A percentile compares a stretch with the other conserved stretches of the same genome.
Evolutionary conservation across 129 eudicot genomes (phyloP).

Genomic region (Escallonia rubra): DNA sequence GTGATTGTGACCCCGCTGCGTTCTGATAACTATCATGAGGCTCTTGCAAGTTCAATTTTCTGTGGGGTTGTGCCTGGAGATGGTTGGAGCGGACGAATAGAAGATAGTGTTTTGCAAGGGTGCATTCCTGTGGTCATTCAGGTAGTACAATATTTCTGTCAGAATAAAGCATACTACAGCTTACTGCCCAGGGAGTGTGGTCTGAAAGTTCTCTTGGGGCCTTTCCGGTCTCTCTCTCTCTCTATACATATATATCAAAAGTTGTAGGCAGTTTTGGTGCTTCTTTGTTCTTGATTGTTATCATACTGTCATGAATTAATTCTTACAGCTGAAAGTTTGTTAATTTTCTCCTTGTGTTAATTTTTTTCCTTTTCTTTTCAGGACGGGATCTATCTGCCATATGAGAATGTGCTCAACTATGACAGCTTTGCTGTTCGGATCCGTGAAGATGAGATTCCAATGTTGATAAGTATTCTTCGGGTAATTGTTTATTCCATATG

Average conservation of each 20-base stretch:
- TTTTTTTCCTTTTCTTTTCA: slow-evolving; percentile 15
- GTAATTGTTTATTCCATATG: slow-evolving; percentile 27
- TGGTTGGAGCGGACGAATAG: slow-evolving; percentile 99
- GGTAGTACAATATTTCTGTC: slow-evolving; percentile 25
- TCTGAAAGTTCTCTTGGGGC: too few species aligned
- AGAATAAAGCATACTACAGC: too few species aligned
- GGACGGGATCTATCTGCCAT: slow-evolving; percentile 93
- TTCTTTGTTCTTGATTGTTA: too few species aligned
- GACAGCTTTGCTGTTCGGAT: slow-evolving; percentile 94
- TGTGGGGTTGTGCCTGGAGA: slow-evolving; percentile 99
- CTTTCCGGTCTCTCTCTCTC: neutral
- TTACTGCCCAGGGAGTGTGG: too few species aligned
- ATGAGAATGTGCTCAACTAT: slow-evolving; percentile 86
- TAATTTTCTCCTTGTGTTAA: neutral
- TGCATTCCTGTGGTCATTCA: slow-evolving; percentile 97
- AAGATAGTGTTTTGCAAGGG: slow-evolving; percentile 92
- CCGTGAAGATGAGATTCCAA: slow-evolving; percentile 83
- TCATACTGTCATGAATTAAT: neutral
- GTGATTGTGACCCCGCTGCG: slow-evolving; percentile 76
- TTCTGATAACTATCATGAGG: slow-evolving; percentile 59
- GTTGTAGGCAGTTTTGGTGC: too few species aligned
- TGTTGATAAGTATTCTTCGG: slow-evolving; percentile 77
- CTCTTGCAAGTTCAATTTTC: slow-evolving; percentile 70
- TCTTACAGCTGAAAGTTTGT: neutral
- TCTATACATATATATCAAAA: neutral